phyloP scores from a whole-genome alignment of 441 rosid genomes.

The Mallotus repandus region DNA sequence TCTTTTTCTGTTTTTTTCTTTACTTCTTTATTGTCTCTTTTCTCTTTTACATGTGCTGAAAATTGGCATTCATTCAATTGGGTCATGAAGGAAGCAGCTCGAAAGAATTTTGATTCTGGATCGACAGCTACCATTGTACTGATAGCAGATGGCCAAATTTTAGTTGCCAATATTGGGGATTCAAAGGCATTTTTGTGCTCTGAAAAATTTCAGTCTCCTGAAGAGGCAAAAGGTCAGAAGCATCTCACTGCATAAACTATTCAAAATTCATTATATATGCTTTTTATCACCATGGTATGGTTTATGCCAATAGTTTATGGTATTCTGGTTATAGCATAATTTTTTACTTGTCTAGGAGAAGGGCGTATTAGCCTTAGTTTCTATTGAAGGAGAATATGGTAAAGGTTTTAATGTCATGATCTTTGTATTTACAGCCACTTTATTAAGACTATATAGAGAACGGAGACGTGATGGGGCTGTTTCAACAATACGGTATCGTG shows the following conservation, averaged over 20 bases:
- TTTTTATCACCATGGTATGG: slow-evolving; percentile 2
- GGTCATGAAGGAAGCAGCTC: slow-evolving; percentile 72
- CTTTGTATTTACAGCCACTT: slow-evolving; percentile 61
- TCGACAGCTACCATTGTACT: slow-evolving; percentile 83
- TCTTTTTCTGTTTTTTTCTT: background rate
- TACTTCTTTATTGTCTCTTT: slow-evolving; percentile 4
- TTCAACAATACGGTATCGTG: slow-evolving; percentile 43
- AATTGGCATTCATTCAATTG: slow-evolving; percentile 25
- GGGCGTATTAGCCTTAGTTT: slow-evolving; percentile 7
- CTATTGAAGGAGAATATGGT: background rate
- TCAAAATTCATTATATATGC: slow-evolving; percentile 12
- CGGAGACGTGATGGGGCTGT: slow-evolving; percentile 52
- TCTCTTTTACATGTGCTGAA: slow-evolving; percentile 9
- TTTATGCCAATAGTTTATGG: background rate
- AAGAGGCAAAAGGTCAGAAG: slow-evolving; percentile 77
- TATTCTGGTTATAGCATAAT: background rate
- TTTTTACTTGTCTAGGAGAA: slow-evolving; percentile 13
- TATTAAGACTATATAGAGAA: slow-evolving; percentile 69
- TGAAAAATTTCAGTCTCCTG: slow-evolving; percentile 70
- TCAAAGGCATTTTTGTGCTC: slow-evolving; percentile 94
- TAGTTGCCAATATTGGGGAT: slow-evolving; percentile 92
- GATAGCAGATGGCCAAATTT: slow-evolving; percentile 72
- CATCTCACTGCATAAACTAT: slow-evolving; percentile 16
- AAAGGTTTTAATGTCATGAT: slow-evolving; percentile 15
- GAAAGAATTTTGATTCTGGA: slow-evolving; percentile 62